Conservation (phyloP, 305 asterid genomes). For the Coffea humblotiana region DNA sequence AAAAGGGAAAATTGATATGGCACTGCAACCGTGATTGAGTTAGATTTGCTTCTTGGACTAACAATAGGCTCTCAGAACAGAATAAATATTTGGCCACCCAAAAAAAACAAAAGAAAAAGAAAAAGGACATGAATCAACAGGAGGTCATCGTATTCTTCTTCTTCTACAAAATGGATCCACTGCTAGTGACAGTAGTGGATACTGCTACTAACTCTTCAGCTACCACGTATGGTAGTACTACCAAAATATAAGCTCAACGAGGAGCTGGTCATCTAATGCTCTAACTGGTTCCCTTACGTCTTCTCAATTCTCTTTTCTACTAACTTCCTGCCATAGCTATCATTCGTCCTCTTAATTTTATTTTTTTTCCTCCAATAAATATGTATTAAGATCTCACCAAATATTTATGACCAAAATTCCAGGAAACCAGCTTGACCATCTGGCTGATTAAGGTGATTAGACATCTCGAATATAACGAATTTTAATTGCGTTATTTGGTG, state of each 20-base stretch:
- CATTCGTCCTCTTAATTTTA: not conserved
- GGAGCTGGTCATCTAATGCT: not conserved
- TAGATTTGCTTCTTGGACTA: not conserved
- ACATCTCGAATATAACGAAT: not conserved
- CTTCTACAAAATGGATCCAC: not conserved
- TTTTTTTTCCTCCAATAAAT: not conserved
- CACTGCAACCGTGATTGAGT: slow-evolving; percentile 1
- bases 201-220: slow-evolving; percentile 17
- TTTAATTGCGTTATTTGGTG: slow-evolving; percentile 1
- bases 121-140: not conserved
- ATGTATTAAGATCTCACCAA: slow-evolving; percentile 28
- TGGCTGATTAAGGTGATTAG: slow-evolving; percentile 7
- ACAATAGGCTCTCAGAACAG: not conserved
- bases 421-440: not conserved
- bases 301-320: not conserved
- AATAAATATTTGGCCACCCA: not conserved
- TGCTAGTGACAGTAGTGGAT: slow-evolving; percentile 5
- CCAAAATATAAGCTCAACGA: not conserved
- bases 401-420: slow-evolving; percentile 23
- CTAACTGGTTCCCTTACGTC: not conserved
- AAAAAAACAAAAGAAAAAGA: no score
- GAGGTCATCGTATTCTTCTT: not conserved
- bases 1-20: slow-evolving; percentile 1
- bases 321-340: not conserved
- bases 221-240: not conserved